These are phyloP conservation scores for Mortierella sp. DNA, from an alignment of 371 early-diverging fungal species.

Conservation along the genomic window DNA sequence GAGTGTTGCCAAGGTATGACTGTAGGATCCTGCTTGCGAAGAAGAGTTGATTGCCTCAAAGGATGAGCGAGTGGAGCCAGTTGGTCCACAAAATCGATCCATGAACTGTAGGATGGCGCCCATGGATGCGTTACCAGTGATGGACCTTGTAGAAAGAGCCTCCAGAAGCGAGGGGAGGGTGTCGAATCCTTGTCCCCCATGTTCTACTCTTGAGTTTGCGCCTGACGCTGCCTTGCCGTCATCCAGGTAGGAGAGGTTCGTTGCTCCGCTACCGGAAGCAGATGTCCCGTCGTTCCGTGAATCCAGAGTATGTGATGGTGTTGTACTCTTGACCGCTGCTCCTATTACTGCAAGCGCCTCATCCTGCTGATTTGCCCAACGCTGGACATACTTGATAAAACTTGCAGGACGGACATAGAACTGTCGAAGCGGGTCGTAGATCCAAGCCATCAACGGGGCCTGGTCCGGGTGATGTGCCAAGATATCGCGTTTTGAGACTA, in stretches of 20 bases:
- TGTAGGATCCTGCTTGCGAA: neutral
- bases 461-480: constrained; percentile 50
- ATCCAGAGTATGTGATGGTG: neutral
- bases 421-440: constrained; percentile 66
- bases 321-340: neutral
- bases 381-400: constrained; percentile 45
- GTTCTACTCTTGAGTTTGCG: neutral
- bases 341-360: neutral
- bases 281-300: neutral
- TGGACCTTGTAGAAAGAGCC: constrained; percentile 62
- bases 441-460: constrained; percentile 63
- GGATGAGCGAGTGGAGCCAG: neutral
- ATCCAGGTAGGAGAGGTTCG: no score
- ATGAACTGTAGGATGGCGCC: constrained; percentile 62
- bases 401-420: constrained; percentile 36
- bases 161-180: constrained; percentile 54
- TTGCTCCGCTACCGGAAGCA: neutral
- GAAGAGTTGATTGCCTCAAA: neutral
- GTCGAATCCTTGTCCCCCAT: constrained; percentile 15
- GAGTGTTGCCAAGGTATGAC: constrained; percentile 35
- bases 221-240: neutral
- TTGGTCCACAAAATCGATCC: constrained; percentile 30
- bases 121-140: constrained; percentile 63
- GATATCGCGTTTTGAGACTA: constrained; percentile 54
- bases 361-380: constrained; percentile 30